A percentile compares a stretch with the other conserved stretches of the same genome.
phyloP scores from a whole-genome alignment of 768 basidiomycete genomes.

The Phlebiopsis flavidoalba region DNA sequence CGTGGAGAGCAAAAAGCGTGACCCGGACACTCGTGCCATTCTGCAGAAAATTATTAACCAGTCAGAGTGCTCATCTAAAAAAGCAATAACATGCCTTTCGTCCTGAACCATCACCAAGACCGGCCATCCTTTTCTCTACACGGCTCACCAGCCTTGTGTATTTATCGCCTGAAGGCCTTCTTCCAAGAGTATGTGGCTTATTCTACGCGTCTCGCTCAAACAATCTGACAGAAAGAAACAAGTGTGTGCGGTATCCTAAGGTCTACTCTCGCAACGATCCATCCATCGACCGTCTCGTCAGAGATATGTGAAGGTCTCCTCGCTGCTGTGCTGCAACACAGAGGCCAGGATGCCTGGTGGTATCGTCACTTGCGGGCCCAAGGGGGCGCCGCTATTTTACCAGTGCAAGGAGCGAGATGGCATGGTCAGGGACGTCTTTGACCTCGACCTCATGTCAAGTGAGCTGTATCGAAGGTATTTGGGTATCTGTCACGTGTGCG shows the following conservation, averaged over 20 bases:
- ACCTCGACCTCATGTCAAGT: constrained; percentile 63
- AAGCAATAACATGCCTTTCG: neutral
- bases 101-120: neutral
- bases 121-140: neutral
- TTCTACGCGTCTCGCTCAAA: neutral
- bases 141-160: neutral
- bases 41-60: constrained; percentile 3
- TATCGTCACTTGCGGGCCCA: constrained; percentile 91
- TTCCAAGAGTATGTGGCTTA: constrained; percentile 24
- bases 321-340: constrained; percentile 90
- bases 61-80: neutral
- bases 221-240: constrained; percentile 20
- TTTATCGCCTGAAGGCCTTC: constrained; percentile 1
- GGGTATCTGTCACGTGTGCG: constrained; percentile 96
- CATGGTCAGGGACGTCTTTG: constrained; percentile 98
- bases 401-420: constrained; percentile 99
- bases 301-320: constrained; percentile 96
- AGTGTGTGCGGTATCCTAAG: constrained; percentile 96
- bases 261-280: constrained; percentile 81
- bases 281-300: constrained; percentile 62
- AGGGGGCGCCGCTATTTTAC: constrained; percentile 92
- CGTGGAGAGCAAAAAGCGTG: constrained; percentile 1
- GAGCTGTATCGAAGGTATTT: constrained; percentile 87
- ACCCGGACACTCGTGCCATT: neutral
- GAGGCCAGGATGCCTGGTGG: constrained; percentile 99